Base-by-base conservation (phyloP, 2,329 filamentous ascomycete genomes). In the Cadophora gregata region DNA sequence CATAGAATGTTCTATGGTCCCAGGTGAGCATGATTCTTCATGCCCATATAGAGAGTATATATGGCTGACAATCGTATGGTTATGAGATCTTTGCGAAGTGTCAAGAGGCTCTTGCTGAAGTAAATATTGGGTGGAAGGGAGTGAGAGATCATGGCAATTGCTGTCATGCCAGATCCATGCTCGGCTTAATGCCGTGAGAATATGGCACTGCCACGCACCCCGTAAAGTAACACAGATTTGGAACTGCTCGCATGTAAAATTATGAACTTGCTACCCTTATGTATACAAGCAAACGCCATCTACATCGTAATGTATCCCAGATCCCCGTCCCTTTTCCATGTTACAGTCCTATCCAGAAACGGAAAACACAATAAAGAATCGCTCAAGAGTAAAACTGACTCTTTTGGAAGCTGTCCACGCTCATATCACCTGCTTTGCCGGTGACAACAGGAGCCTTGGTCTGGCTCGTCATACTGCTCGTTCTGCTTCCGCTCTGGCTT, bases 361-460 rank as follows among this genome's bases (percentile, higher is more conserved):
- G 38, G 48, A 45, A 31, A 3, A 29, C 10, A 47, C 14, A 12
- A 21, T n/a, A 48, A 10, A 31, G 6, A 29, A n/a, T 31, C 42
- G 16, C 8, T 65, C 33, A 65, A 29, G 87, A 88, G 78, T 90
- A 88, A 75, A 91, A 90, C 21, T 86, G 85, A 62, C 87, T 88
- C 79, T 90, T 90, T 77, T 91, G 89, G 77, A 92, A 91, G 74
- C 87, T 90, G 77, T 92, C 89, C 6, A 89, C 83, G 19, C 83
- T 83, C 69, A 90, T 87, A 75, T 91, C 88, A 1, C 85, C 86
- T 61, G 85, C 83, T 76, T 89, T 90, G 36, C 86, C 84, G 64
- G 83, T 81, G 0, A 88, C 75, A 69, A 81, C 79, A 1, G 86
- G 85, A 50, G 80, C 81, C 51, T 77, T 76, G 58, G 75, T 77